These are phyloP conservation scores for Trichoderma sp. DNA, from an alignment of 2,329 filamentous ascomycete species.

Conservation along the genomic window DNA sequence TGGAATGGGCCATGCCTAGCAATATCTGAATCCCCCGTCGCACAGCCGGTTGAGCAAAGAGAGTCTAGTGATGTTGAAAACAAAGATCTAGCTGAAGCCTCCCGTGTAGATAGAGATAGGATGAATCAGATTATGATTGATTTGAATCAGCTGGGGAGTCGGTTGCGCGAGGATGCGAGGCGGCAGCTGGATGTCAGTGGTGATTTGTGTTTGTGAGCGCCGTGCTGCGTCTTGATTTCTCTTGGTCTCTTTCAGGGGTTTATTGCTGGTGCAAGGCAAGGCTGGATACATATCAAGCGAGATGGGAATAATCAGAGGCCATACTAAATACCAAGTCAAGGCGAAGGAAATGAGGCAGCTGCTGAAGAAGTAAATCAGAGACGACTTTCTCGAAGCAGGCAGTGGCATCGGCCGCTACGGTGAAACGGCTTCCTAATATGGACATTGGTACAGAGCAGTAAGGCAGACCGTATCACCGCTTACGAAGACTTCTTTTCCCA, in stretches of 20 bases:
- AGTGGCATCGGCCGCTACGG: background rate
- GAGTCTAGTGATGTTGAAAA: background rate
- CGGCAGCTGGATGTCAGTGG: background rate
- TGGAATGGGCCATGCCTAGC: background rate
- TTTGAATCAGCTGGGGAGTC: background rate
- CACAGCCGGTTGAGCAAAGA: background rate
- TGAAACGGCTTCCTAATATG: background rate
- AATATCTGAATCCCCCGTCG: background rate
- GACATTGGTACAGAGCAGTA: too few relatives aligned
- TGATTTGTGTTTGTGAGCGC: background rate
- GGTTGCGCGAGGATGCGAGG: background rate
- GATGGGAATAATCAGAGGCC: background rate
- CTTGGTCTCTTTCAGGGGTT: background rate
- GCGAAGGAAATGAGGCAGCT: background rate
- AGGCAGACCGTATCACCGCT: background rate
- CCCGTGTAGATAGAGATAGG: background rate
- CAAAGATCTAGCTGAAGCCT: background rate
- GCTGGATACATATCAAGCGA: background rate
- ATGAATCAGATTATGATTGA: background rate
- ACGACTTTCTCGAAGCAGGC: too few relatives aligned
- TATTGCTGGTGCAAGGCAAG: background rate
- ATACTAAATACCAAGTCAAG: background rate
- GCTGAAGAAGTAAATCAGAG: too few relatives aligned
- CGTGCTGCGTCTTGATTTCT: background rate
- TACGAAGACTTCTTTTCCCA: too few relatives aligned